Evolutionary conservation across 169 alveolate species (phyloP).

Genomic region (Plasmodium sp.): DNA sequence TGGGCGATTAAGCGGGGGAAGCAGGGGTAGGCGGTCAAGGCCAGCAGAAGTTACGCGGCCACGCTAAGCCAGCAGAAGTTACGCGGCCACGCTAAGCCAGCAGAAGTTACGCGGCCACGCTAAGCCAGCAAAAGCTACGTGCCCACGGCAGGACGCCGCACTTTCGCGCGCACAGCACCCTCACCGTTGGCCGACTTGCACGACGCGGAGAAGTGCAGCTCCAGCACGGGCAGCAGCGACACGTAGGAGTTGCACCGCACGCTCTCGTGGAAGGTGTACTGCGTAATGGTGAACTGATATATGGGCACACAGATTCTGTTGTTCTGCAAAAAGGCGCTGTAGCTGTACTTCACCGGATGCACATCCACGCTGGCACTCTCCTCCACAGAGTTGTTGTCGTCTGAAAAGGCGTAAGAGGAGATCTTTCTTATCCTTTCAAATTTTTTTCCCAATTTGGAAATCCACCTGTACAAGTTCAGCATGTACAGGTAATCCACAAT

Average conservation of each 20-base stretch:
- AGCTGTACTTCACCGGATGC: neutral
- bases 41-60: neutral
- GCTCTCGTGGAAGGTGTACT: conserved; percentile 31
- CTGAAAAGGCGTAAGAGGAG: neutral
- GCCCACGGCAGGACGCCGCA: too few relatives aligned
- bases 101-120: neutral
- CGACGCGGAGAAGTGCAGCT: conserved; percentile 41
- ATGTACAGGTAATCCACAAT: conserved; percentile 51
- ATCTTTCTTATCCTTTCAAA: conserved; percentile 13
- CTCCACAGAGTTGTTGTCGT: neutral
- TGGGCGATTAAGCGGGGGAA: too few relatives aligned
- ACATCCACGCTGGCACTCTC: neutral
- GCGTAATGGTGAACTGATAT: conserved; percentile 20
- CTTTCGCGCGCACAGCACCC: neutral
- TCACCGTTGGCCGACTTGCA: conserved; percentile 25
- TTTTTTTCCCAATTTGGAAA: conserved; percentile 8
- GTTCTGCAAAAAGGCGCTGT: conserved; percentile 33
- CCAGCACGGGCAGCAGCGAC: conserved; percentile 21
- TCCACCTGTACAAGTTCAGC: conserved; percentile 19
- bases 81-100: neutral
- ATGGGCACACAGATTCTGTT: conserved; percentile 43
- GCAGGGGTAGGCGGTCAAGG: neutral
- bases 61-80: neutral
- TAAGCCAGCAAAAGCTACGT: too few relatives aligned
- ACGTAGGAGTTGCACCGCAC: conserved; percentile 6